Percentiles rank a stretch among this genome's conserved stretches.
phyloP scores from a whole-genome alignment of 1,284 basidiomycete genomes.

The Peniophora sp. region DNA sequence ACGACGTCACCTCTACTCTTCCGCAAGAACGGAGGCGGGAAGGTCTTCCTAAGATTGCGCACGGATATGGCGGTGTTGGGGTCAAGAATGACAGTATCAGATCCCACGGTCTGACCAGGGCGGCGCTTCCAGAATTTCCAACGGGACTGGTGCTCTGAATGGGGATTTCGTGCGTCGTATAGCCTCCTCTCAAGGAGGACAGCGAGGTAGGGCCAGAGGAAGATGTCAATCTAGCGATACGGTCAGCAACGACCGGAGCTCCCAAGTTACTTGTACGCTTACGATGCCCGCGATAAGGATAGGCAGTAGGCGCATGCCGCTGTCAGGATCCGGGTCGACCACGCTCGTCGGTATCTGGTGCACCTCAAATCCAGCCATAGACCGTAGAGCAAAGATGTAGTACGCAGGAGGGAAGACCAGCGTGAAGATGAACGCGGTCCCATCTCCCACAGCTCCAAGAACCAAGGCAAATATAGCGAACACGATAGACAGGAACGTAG shows the following conservation, averaged over 20 bases:
- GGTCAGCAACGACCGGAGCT: not conserved
- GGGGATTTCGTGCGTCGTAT: conserved; percentile 48
- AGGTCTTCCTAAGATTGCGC: conserved; percentile 50
- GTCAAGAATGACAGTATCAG: conserved; percentile 23
- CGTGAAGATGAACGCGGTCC: conserved; percentile 51
- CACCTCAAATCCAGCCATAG: conserved; percentile 61
- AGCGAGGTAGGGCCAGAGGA: conserved; percentile 65
- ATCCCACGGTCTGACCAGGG: conserved; percentile 4
- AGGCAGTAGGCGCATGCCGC: conserved; percentile 46
- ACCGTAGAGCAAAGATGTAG: conserved; percentile 66
- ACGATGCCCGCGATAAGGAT: conserved; percentile 59
- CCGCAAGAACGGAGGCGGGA: conserved; percentile 34
- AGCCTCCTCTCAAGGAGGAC: conserved; percentile 49
- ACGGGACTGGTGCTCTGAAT: conserved; percentile 11
- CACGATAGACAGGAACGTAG: conserved; percentile 59
- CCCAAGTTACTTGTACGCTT: too few relatives aligned
- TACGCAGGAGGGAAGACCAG: conserved; percentile 70
- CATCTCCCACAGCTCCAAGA: conserved; percentile 35
- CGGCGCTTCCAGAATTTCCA: conserved; percentile 18
- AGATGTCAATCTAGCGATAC: conserved; percentile 46
- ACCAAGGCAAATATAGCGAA: conserved; percentile 66
- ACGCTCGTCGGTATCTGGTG: conserved; percentile 43
- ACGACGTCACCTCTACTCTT: conserved; percentile 35
- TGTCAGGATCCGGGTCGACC: conserved; percentile 51
- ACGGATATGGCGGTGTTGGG: conserved; percentile 49